These are phyloP conservation scores for Nicotiana knightiana DNA, from an alignment of 257 asterid genomes.

Conservation along the genomic window DNA sequence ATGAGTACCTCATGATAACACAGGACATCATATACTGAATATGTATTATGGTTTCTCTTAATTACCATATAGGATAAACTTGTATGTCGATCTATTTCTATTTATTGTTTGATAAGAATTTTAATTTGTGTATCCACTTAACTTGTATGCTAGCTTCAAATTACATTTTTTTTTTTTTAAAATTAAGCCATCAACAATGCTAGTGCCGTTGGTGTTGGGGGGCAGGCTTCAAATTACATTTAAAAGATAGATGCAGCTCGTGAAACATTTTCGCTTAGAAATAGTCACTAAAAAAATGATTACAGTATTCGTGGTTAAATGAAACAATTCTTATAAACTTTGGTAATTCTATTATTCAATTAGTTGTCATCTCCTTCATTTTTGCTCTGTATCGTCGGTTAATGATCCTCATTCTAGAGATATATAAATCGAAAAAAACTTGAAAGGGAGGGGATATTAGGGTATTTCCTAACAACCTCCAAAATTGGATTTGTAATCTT, in stretches of 20 bases:
- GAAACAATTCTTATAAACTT: neutral
- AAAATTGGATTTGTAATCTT: no score
- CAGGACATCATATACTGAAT: neutral
- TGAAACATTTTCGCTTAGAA: neutral
- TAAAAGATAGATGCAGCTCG: neutral
- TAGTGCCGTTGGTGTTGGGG: no score
- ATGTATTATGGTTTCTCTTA: neutral
- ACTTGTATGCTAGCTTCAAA: neutral
- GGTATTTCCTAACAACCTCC: no score
- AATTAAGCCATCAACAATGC: no score
- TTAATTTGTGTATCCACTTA: neutral
- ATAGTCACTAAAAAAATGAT: neutral
- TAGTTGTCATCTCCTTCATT: neutral
- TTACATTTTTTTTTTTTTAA: neutral
- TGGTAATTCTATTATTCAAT: neutral
- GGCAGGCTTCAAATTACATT: neutral
- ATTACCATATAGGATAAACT: neutral
- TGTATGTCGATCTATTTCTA: neutral
- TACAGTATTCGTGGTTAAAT: neutral
- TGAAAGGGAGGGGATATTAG: no score
- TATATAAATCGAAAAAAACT: no score
- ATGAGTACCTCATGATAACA: neutral
- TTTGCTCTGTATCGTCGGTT: no score
- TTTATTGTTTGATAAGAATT: neutral
- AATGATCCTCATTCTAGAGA: no score